These are phyloP conservation scores for Termitomyces sp. DNA, from an alignment of 768 basidiomycete species.

Conservation along the genomic window DNA sequence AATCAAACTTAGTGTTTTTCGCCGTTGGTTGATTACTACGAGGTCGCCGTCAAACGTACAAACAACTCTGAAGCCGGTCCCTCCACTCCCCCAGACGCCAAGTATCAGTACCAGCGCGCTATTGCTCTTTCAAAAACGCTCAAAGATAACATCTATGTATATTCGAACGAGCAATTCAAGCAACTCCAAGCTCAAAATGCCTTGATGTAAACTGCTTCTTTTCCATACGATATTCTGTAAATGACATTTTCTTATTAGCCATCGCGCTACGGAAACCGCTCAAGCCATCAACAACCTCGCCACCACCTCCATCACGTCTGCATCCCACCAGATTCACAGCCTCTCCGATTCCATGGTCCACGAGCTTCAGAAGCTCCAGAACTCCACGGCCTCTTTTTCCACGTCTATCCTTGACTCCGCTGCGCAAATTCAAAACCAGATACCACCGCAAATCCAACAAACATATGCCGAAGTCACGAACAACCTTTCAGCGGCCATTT, in stretches of 20 bases:
- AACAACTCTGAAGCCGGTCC: slow-evolving; percentile 44
- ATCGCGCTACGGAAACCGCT: slow-evolving; percentile 67
- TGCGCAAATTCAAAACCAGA: slow-evolving; percentile 34
- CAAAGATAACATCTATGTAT: slow-evolving; percentile 55
- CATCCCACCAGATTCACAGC: slow-evolving; percentile 51
- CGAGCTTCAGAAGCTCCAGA: slow-evolving; percentile 64
- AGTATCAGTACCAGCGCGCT: slow-evolving; percentile 79
- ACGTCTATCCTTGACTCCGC: slow-evolving; percentile 36
- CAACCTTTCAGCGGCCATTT: slow-evolving; percentile 39
- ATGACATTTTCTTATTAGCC: slow-evolving; percentile 29
- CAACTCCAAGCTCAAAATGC: slow-evolving; percentile 62
- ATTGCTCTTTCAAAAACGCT: slow-evolving; percentile 60
- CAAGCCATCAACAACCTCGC: slow-evolving; percentile 57
- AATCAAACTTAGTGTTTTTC: slow-evolving; percentile 48
- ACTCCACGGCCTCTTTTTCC: slow-evolving; percentile 48
- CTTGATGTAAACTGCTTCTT: slow-evolving; percentile 45
- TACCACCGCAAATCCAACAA: slow-evolving; percentile 58
- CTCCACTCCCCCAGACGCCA: slow-evolving; percentile 43
- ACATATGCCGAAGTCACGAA: slow-evolving; percentile 48
- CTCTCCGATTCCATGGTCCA: slow-evolving; percentile 63
- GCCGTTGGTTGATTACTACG: slow-evolving; percentile 72
- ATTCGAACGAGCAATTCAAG: slow-evolving; percentile 68
- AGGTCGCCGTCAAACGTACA: slow-evolving; percentile 45
- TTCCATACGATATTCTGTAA: neutral
- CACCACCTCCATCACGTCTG: slow-evolving; percentile 47